Base-by-base conservation (phyloP, 805 yeast genomes). In the Starmerella sirachaensis region DNA sequence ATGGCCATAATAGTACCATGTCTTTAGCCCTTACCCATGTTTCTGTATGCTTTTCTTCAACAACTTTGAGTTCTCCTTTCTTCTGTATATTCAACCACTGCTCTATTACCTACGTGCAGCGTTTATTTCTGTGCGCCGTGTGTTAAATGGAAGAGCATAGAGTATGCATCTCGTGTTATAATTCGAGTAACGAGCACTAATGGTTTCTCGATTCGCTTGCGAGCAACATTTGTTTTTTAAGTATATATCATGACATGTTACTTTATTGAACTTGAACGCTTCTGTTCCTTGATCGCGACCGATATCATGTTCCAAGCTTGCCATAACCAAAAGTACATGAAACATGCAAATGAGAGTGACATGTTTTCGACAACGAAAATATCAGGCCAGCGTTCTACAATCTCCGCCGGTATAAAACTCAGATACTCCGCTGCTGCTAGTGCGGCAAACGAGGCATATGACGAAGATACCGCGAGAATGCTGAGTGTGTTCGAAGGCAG, bases 271-370 rank as follows among this genome's bases (percentile, higher is more conserved):
- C n/a, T 8, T 11, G n/a, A 23, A 6, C 12, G 14, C 13, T 18
- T 18, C 11, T 12, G 13, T 13, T 30, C 30, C 6, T 18, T 14
- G 3, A 34, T 30, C 10, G 43, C 31, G 9, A 45, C 31, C 5
- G 41, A 33, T 2, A 47, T 35, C 43, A 49, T 37, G 17, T 31
- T 25, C 35, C 36, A 35, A 6, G 43, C 34, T 16, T 70, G 68
- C 94, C 95, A 91, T n/a, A 84, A 45, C 76, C 85, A 86, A 50
- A 82, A 82, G 31, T 79, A 52, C 0, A 61, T 55, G 50, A 86
- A 88, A 42, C 85, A 81, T 0, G 70, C 78, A 53, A 83, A 85
- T 0, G 91, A 78, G 3, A 85, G 52, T 0, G 76, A 51, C 29
- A 78, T 74, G 52, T 91, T 91, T 3, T 74, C 69, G 18, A 88